Percentiles rank a stretch among this genome's conserved stretches.
Conservation (phyloP, 2,329 filamentous ascomycete genomes). For the Capronia coronata region DNA sequence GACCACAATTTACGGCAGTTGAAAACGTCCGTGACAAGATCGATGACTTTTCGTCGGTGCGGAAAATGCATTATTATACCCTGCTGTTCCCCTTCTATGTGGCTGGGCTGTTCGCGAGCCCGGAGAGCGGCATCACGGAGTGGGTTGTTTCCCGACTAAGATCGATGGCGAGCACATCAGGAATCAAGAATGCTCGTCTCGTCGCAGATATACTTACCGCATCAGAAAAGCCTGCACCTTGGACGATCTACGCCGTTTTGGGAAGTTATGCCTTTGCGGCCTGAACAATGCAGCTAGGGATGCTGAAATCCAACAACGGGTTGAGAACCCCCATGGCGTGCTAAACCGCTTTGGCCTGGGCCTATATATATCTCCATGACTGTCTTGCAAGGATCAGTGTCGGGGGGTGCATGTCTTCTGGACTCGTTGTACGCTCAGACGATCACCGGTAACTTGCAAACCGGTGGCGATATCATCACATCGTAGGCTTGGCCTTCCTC, state of each 20-base stretch:
- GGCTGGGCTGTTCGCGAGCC: conserved; percentile 21
- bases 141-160: conserved; percentile 25
- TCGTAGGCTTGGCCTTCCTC: too few species aligned
- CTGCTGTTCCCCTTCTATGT: conserved; percentile 28
- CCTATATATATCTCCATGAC: too few species aligned
- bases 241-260: conserved; percentile 28
- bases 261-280: conserved; percentile 29
- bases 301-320: too few species aligned
- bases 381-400: too few species aligned
- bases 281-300: too few species aligned
- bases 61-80: conserved; percentile 23
- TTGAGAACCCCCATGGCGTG: too few species aligned
- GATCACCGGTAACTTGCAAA: too few species aligned
- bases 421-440: too few species aligned
- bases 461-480: too few species aligned
- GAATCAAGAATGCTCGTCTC: conserved; percentile 19
- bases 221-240: conserved; percentile 12
- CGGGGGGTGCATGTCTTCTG: too few species aligned
- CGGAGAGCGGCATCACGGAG: conserved; percentile 10
- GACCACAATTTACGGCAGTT: conserved; percentile 30
- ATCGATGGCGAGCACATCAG: conserved; percentile 13
- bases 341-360: too few species aligned
- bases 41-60: conserved; percentile 4
- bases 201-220: conserved; percentile 24
- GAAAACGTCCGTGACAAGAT: not conserved